A percentile compares a stretch with the other conserved stretches of the same genome.
phyloP scores from a whole-genome alignment of 768 basidiomycete genomes.

The Phylloporus sp. region DNA sequence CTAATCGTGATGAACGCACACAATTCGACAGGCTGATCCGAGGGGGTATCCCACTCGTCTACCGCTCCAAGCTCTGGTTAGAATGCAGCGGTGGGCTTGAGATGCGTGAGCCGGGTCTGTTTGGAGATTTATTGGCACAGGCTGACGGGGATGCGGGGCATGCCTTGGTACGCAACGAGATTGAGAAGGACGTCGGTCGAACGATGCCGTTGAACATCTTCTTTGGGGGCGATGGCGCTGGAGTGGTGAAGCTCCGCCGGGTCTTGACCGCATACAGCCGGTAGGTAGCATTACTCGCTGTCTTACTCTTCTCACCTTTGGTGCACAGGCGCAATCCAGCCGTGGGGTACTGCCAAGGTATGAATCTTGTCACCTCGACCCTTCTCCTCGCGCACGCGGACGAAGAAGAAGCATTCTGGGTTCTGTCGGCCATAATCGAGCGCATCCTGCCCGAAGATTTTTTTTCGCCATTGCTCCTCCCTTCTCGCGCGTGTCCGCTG shows the following conservation, averaged over 20 bases:
- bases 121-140: conserved; percentile 74
- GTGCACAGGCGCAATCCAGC: conserved; percentile 76
- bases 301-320: neutral
- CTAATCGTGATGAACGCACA: conserved; percentile 65
- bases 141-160: conserved; percentile 39
- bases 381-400: conserved; percentile 88
- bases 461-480: conserved; percentile 88
- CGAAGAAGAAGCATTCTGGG: conserved; percentile 98
- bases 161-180: conserved; percentile 64
- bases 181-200: conserved; percentile 92
- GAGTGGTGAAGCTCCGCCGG: conserved; percentile 86
- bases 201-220: conserved; percentile 95
- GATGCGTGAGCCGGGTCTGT: conserved; percentile 87
- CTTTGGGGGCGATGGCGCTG: conserved; percentile 95
- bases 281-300: conserved; percentile 41
- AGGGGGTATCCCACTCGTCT: conserved; percentile 81
- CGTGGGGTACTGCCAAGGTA: conserved; percentile 93
- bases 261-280: conserved; percentile 91
- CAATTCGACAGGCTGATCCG: conserved; percentile 81
- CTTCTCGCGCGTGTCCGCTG: conserved; percentile 90
- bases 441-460: conserved; percentile 87
- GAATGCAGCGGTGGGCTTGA: conserved; percentile 94
- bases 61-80: conserved; percentile 85
- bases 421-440: conserved; percentile 84
- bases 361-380: conserved; percentile 95